A percentile compares a stretch with the other conserved stretches of the same genome.
Evolutionary conservation across 1,284 basidiomycete species (phyloP).

Genomic region (Flammula alnicola): DNA sequence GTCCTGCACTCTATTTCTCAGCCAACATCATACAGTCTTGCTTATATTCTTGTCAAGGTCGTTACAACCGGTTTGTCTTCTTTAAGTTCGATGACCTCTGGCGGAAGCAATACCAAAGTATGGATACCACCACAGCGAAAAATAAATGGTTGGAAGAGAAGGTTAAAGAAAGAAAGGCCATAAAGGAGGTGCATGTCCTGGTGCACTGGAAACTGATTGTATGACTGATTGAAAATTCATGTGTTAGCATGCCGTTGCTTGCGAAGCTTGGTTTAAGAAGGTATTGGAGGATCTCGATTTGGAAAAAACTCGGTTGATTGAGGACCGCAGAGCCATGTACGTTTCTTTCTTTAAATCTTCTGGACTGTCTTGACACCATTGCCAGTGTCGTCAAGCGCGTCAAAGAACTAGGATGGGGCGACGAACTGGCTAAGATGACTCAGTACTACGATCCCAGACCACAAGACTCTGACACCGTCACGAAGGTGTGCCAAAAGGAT

Average conservation of each 20-base stretch:
- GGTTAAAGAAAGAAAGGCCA: not conserved
- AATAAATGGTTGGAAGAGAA: not conserved
- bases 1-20: too few relatives aligned
- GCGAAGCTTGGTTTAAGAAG: too few relatives aligned
- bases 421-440: not conserved
- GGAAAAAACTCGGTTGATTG: not conserved
- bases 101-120: not conserved
- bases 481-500: not conserved
- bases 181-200: not conserved
- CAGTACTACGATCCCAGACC: not conserved
- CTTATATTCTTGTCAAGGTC: too few relatives aligned
- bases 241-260: too few relatives aligned
- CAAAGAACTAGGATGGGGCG: constrained; percentile 1
- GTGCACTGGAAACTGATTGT: not conserved
- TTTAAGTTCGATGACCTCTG: not conserved
- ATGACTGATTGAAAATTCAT: too few relatives aligned
- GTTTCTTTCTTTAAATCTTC: not conserved
- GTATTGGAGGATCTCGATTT: too few relatives aligned
- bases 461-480: not conserved
- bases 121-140: not conserved
- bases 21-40: too few relatives aligned
- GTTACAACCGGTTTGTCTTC: not conserved
- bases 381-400: not conserved
- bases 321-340: not conserved
- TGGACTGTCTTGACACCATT: not conserved